Base-by-base conservation (phyloP, 169 alveolate species). In the Plasmodium vinckei region DNA sequence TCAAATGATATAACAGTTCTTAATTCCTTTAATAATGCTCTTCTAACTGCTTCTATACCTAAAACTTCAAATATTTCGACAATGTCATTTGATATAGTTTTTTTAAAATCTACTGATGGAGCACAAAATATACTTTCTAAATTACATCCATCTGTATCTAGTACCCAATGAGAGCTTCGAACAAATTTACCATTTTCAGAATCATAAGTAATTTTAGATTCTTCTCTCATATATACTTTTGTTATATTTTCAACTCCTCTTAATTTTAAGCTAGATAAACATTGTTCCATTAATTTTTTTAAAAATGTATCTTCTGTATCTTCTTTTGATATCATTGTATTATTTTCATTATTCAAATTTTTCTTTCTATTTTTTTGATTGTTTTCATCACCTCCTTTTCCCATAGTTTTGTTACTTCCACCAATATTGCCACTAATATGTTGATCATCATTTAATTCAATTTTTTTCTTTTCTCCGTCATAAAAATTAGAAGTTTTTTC, bases 1-100 rank as follows among this genome's bases (percentile, higher is more conserved):
- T 98, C 98, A 84, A 97, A 96, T 2, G 94, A 92, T 44, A 96
- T 93, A 88, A 92, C 98, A 57, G 95, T 97, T 79, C 99, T 95
- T 63, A 99, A 95, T 92, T 99, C 99, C 57, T 96, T 94, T 19
- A 98, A 95, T 15, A 99, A 93, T 42, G 99, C 97, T 94, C 97
- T 95, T 54, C 99, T 95, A 1, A 97, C 99, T n/a, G 99, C 99
- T 96, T 99, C 99, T 56, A 99, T 98, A 42, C 99, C 99, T 23
- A 98, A 88, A 4, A 97, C 98, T 84, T 96, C 96, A 89, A 97
- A 94, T 42, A 98, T 97, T 95, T 99, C 99, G 60, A 97, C 97
- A 67, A 99, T 96, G 94, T 98, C 99, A 95, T 99, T 99, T 63
- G 99, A 97, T 13, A 96, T 95, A 2, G 99, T 98, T 60, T 98